Percentiles rank a stretch among this genome's conserved stretches.
Evolutionary conservation across 2,329 filamentous ascomycete species (phyloP).

Genomic region (Paecilomyces sp.): DNA sequence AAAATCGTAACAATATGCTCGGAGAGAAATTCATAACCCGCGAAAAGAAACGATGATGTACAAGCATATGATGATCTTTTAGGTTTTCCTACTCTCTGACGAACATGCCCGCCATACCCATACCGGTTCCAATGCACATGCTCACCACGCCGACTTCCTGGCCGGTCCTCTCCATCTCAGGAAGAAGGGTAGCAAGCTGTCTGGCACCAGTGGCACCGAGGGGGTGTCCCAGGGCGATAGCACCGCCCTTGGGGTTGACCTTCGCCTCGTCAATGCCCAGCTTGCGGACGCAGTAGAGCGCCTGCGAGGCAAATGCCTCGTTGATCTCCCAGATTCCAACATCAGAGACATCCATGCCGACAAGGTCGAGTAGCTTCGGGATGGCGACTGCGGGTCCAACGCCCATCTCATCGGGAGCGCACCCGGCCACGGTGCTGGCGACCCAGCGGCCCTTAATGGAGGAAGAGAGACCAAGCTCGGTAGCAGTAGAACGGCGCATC

Average conservation of each 20-base stretch:
- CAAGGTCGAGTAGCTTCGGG: constrained; percentile 65
- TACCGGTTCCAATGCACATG: constrained; percentile 84
- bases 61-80: background rate
- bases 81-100: constrained; percentile 48
- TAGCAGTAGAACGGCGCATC: constrained; percentile 76
- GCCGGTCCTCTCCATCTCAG: constrained; percentile 58
- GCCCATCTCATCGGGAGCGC: constrained; percentile 87
- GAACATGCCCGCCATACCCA: constrained; percentile 66
- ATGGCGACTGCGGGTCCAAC: constrained; percentile 82
- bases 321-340: constrained; percentile 90
- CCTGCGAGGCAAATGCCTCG: constrained; percentile 64
- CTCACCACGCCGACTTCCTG: constrained; percentile 77
- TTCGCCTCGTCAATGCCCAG: constrained; percentile 53
- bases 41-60: background rate
- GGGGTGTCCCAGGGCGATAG: constrained; percentile 57
- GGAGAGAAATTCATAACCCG: background rate
- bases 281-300: constrained; percentile 63
- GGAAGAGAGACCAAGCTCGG: constrained; percentile 59
- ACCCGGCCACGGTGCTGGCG: constrained; percentile 67
- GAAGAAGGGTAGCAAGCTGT: constrained; percentile 68
- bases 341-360: constrained; percentile 60
- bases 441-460: constrained; percentile 79
- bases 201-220: constrained; percentile 74
- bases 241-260: constrained; percentile 88
- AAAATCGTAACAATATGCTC: background rate